Base-by-base conservation (phyloP, 345 rosid genomes). In the Atalantia buxifolia region DNA sequence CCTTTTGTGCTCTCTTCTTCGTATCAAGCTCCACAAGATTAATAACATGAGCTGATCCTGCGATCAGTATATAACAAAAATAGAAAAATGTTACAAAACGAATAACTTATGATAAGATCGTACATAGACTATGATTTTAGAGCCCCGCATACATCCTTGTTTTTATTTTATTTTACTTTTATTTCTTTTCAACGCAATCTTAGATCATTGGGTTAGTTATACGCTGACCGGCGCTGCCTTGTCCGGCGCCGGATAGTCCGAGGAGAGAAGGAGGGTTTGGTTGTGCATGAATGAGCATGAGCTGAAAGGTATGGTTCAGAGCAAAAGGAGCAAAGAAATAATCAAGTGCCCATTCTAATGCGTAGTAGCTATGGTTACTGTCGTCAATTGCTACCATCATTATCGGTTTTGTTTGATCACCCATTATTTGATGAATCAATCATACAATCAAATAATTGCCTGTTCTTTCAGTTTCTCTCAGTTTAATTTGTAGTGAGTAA, bases 331-430 rank as follows among this genome's bases (percentile, higher is more conserved):
- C 9, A 36, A 89, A 87, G 87, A 91, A 89, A 70, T 83, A 84
- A 74, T 88, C 91, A 12, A 91, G 79, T 9, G 89, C 81, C 84
- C 92, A 89, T 74, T 85, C 86, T 75, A 88, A 79, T 24, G 94
- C 94, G 68, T 85, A 81, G 77, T 78, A 66, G 84, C 94, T 89
- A 60, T 81, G 88, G 14, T 69, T 76, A 71, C 89, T 85, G 40
- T 90, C 87, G 80, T 88, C 92, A 72, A 87, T 57, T 13, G 88
- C 94, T 66, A 89, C 83, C 64, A 90, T 69, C 78, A 88, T 81
- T 73, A 86, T 77, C 35, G 82, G 81, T 76, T 88, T 86, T 57
- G 42, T 83, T 71, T 55, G 84, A 48, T 53, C 78, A 60, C 7
- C 70, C 71, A 28, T 55, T 4, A 18, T 50, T 5, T 25, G 22